phyloP scores from a whole-genome alignment of 2,329 filamentous ascomycete species.

The Colletotrichum trifolii region DNA sequence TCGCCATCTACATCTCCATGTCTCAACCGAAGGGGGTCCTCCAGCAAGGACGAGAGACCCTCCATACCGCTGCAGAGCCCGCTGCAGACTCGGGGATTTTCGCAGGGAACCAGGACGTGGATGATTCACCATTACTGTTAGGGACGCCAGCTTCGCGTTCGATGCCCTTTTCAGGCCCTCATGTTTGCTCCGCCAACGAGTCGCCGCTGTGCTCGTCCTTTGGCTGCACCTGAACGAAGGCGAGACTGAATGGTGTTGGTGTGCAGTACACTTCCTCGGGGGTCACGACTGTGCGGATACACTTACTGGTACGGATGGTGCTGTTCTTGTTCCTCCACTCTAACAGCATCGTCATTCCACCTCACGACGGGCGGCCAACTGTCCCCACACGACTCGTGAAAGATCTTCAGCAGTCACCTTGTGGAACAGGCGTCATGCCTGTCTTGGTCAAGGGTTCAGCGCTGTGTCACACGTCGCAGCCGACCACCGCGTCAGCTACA shows the following conservation, averaged over 20 bases:
- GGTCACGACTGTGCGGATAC: too few species aligned
- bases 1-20: constrained; percentile 24
- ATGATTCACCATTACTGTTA: constrained; percentile 17
- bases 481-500: constrained; percentile 20
- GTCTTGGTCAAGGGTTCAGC: constrained; percentile 2
- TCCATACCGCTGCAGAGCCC: constrained; percentile 33
- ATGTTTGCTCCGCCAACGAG: not conserved
- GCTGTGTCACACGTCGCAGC: constrained; percentile 16
- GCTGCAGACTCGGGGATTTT: constrained; percentile 35
- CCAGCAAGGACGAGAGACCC: constrained; percentile 26
- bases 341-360: constrained; percentile 14
- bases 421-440: constrained; percentile 19
- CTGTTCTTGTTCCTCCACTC: not conserved
- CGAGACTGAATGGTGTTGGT: too few species aligned
- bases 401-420: constrained; percentile 18
- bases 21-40: constrained; percentile 21
- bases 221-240: too few species aligned
- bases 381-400: constrained; percentile 20
- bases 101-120: constrained; percentile 26
- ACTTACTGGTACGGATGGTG: too few species aligned
- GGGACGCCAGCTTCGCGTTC: constrained; percentile 6
- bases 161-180: not conserved
- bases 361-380: not conserved
- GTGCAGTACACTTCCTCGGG: too few species aligned
- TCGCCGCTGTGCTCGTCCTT: not conserved